Conservation (phyloP, 108 stramenopile species). For the Pseudonitzschia pungens region DNA sequence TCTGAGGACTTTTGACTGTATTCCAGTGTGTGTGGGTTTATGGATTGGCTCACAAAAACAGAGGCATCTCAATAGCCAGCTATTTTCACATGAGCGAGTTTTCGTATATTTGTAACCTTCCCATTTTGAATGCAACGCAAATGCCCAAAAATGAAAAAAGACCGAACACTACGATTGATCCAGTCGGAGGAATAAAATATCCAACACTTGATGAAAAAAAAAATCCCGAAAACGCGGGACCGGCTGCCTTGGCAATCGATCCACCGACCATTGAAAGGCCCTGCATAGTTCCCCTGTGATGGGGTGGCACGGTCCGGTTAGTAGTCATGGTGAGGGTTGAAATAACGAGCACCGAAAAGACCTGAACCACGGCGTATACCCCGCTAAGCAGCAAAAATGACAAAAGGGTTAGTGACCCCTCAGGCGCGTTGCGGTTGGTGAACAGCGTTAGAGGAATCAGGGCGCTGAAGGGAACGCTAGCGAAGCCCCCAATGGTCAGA, state of each 20-base stretch:
- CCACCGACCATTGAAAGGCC: slow-evolving; percentile 62
- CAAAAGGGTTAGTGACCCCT: slow-evolving; percentile 4
- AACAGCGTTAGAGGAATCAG: slow-evolving; percentile 44
- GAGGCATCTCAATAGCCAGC: too few relatives aligned
- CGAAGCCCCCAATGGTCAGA: slow-evolving; percentile 40
- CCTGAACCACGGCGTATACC: slow-evolving; percentile 28
- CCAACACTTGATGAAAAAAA: slow-evolving; percentile 23
- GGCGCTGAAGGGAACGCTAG: neutral
- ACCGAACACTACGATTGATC: slow-evolving; percentile 19
- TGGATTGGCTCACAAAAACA: too few relatives aligned
- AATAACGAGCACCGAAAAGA: slow-evolving; percentile 44
- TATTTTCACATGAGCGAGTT: too few relatives aligned
- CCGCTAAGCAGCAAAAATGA: slow-evolving; percentile 17
- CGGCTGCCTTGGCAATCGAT: slow-evolving; percentile 53
- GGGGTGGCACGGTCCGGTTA: slow-evolving; percentile 58
- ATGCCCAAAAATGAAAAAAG: slow-evolving; percentile 6
- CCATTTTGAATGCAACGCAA: too few relatives aligned
- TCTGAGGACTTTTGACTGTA: too few relatives aligned
- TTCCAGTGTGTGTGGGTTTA: too few relatives aligned
- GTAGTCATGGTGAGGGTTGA: slow-evolving; percentile 53
- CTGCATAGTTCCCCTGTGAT: slow-evolving; percentile 68
- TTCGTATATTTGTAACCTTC: too few relatives aligned
- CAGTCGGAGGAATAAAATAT: slow-evolving; percentile 17
- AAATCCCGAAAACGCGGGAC: slow-evolving; percentile 56
- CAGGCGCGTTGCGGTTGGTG: slow-evolving; percentile 10